Base-by-base conservation (phyloP, 1,284 basidiomycete genomes). In the Mycena sp. region DNA sequence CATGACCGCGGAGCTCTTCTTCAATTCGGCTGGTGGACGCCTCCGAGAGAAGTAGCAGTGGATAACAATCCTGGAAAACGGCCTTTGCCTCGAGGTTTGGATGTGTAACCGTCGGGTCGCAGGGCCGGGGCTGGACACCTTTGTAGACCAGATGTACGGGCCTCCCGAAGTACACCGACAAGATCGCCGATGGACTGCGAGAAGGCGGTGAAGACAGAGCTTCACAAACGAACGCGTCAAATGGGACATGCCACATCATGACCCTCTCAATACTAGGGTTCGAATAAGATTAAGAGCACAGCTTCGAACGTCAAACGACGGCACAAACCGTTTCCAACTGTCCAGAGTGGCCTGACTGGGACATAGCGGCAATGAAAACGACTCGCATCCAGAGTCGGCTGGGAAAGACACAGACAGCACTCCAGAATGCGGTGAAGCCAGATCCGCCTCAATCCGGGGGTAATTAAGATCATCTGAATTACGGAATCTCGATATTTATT, bases 61-160 rank as follows among this genome's bases (percentile, higher is more conserved):
- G 91, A 71, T 86, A 93, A 53, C 84, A 87, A 69, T 93, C 91
- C 72, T 92, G 91, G 73, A 86, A 93, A 60, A 81, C 76, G 6
- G 85, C 77, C 16, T 78, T 83, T 16, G 84, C 85, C 32, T 84
- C 77, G 43, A 92, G 77, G 14, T 82, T 71, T 0, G 90, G 89
- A 69, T 87, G 88, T 12, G 78, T 76, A 6, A 64, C 43, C 1
- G 89, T 90, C 6, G 86, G 79, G 16, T 75, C 77, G 64, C 85
- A 84, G 1, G 65, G 64, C 10, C 91, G 86, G 26, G 80, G 78
- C 10, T 79, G 76, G 0, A 85, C 84, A 11, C 91, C 91, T 71
- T 92, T 92, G 77, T 84, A 83, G 43, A 88, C 78, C 43, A 93
- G 79, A 62, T 87, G 81, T 1, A 91, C 90, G 0, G 83, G 77